Conservation (phyloP, 1,284 basidiomycete species). For the Ganoderma resinaceum region DNA sequence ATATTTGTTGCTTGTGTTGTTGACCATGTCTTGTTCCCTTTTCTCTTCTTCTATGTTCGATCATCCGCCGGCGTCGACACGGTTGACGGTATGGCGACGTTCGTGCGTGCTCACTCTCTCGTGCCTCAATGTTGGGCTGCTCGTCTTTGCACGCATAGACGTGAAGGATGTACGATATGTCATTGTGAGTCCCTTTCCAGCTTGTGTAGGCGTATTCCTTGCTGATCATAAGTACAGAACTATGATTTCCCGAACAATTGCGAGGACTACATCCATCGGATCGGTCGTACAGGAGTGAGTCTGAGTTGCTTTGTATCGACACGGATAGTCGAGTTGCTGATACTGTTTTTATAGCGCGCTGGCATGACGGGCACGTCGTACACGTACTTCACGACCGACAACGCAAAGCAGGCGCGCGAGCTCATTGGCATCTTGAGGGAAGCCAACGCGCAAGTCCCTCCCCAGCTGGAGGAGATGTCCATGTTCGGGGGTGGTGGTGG, state of each 20-base stretch:
- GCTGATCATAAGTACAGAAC: constrained; percentile 60
- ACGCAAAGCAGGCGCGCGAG: constrained; percentile 94
- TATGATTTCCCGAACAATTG: constrained; percentile 98
- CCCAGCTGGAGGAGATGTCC: constrained; percentile 93
- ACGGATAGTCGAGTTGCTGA: constrained; percentile 17
- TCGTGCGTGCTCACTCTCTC: constrained; percentile 47
- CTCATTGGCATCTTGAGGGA: constrained; percentile 90
- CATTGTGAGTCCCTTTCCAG: constrained; percentile 64
- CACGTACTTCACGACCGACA: constrained; percentile 97
- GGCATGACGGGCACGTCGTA: constrained; percentile 92
- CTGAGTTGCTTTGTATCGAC: background rate
- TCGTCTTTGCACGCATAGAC: constrained; percentile 60
- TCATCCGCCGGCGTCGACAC: background rate
- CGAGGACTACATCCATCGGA: constrained; percentile 94
- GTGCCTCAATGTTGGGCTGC: constrained; percentile 37
- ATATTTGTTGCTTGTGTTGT: constrained; percentile 52
- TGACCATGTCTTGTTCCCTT: constrained; percentile 54
- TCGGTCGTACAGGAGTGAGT: constrained; percentile 86
- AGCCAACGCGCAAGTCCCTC: constrained; percentile 88
- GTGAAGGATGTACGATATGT: constrained; percentile 96
- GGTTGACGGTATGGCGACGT: constrained; percentile 41
- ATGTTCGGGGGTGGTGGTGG: constrained; percentile 84
- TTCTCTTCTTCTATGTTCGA: constrained; percentile 36
- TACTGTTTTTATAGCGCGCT: constrained; percentile 64
- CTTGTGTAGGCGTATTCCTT: constrained; percentile 31